Base-by-base conservation (phyloP, 1,139 yeast genomes). In the Saccharomycopsis crataegensis region DNA sequence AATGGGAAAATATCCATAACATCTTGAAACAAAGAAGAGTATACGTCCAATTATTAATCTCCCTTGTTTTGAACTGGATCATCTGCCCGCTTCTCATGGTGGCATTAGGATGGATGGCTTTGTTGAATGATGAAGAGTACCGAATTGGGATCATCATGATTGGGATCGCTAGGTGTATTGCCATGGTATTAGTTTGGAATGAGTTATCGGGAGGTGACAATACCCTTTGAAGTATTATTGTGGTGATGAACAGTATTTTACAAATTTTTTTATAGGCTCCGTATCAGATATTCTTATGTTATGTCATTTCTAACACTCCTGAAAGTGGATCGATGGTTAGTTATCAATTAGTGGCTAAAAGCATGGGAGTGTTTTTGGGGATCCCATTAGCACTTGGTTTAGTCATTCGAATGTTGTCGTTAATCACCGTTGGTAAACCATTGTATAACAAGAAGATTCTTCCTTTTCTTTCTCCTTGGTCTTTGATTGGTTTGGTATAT, bases 161-260 rank as follows among this genome's bases (percentile, higher is more conserved):
- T 49, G 86, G 85, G 1, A 60, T 77, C 46, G 85, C 83, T 2
- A 64, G 85, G 55, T 80, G 86, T 62, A 79, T 80, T 59, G 85
- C 85, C 36, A 80, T 80, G 85, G 83, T 80, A 0, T 65, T 80
- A 48, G 64, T 80, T 14, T 80, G 85, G 85, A 80, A 77, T 61
- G 75, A 77, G 31, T 69, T 80, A 17, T 79, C 83, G 1, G 73
- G 68, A n/a, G 85, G 85, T 6, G 81, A 79, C 60, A 65, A 66
- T 49, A 71, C 71, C 42, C 66, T 77, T 51, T 80, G 86, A 65
- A 82, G 82, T 3, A 64, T 78, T 8, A 60, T 80, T 22, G 84
- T 80, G 0, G 67, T 78, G 7, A 62, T 79, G 49, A 80, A 80
- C 64, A 75, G 81, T 52, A 51, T 79, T 49, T 62, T 80, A 41